Evolutionary conservation across 2,329 filamentous ascomycete genomes (phyloP), one percentile per base, ranked within the genome.

Genomic region (Elsinoe fawcettii): DNA sequence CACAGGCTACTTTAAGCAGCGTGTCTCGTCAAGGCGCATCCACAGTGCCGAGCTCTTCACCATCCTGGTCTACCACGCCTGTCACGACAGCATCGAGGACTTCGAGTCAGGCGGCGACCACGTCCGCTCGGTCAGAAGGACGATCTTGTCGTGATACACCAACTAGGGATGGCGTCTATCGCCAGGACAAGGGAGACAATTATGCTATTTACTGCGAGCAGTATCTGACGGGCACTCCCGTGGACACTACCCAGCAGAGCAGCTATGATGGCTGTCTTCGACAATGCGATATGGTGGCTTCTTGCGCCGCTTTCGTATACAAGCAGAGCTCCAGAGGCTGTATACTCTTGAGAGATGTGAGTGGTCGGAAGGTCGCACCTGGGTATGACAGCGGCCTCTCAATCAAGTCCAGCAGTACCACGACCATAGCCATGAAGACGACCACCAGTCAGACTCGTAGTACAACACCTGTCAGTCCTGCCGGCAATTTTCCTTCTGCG

Each of bases 211-310:
- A 47, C 11, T 59, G 58, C 30, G 41, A 56, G 6, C 30, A 51
- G 3, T 22, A 8, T 14, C 18, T 43, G 2, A 39, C 49, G 9
- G 30, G 34, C 7, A 51, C 56, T 27, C 32, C 44, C 5, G 9
- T 59, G 1, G 47, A 20, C 27, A 36, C 36, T 1, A 56, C 55
- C 6, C 53, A 51, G 7, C 56, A 56, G 23, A 51, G 49, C 25
- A 57, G 55, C 41, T 59, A 57, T 8, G 58, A 59, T 22, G 55
- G 49, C 12, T 59, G 58, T 44, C 47, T 56, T n/a, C 58, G 47
- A 23, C 55, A 57, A 20, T 59, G 58, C 22, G 58, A 59, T 23
- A 9, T 37, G 14, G 49, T 53, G 9, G n/a, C 49, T 8, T 53
- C 49, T 6, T 53, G 49, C 49, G 25, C 30, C 12, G 32, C 49